These are phyloP conservation scores for Coccomyxa subellipsoidea DNA, from an alignment of 163 green algal genomes.

Conservation along the genomic window DNA sequence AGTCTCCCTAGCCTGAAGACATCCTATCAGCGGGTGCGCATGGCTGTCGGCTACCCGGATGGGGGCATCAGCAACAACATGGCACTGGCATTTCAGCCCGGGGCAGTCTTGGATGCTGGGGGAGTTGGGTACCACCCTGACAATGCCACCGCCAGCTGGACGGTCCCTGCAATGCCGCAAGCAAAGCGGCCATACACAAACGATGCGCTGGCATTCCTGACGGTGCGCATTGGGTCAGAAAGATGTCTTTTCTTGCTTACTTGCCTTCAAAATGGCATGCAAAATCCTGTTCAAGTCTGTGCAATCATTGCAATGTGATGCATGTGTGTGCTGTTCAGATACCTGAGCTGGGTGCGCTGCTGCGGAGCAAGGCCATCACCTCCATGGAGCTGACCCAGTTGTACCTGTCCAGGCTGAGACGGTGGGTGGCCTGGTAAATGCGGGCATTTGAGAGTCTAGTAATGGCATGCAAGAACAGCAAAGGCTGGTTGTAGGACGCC, in stretches of 20 bases:
- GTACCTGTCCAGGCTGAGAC: constrained; percentile 6
- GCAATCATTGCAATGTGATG: not conserved
- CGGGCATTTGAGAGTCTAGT: too few species aligned
- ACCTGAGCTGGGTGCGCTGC: constrained; percentile 22
- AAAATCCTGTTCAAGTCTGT: too few species aligned
- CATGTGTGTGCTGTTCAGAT: constrained; percentile 20
- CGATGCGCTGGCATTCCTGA: not conserved
- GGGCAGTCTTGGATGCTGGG: not conserved
- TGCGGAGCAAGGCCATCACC: constrained; percentile 21
- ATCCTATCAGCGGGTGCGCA: constrained; percentile 8
- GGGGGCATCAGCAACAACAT: constrained; percentile 19
- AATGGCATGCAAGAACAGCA: too few species aligned
- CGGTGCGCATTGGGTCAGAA: too few species aligned
- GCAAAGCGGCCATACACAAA: not conserved
- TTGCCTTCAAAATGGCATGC: too few species aligned
- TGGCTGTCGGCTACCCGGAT: constrained; percentile 17
- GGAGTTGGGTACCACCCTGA: not conserved
- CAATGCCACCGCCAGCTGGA: not conserved
- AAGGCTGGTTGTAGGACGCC: too few species aligned
- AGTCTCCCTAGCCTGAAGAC: not conserved
- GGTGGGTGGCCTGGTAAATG: too few species aligned
- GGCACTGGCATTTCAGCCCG: constrained; percentile 15
- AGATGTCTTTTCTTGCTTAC: too few species aligned
- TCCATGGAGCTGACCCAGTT: constrained; percentile 30
- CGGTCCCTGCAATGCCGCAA: not conserved